These are phyloP conservation scores for Laguncularia racemosa DNA, from an alignment of 345 rosid genomes.

Conservation along the genomic window DNA sequence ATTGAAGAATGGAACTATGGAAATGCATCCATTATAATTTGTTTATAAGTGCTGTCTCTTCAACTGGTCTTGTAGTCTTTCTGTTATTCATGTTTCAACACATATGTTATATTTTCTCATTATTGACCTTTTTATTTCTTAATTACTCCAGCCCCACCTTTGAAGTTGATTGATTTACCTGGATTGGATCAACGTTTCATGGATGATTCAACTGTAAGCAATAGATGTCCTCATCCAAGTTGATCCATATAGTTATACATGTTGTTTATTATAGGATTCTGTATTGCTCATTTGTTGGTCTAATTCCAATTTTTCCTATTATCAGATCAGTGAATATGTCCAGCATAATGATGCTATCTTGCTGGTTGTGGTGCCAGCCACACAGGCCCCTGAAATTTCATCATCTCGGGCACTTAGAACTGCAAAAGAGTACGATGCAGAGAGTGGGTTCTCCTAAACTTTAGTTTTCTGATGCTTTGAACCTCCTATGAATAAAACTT, in stretches of 20 bases:
- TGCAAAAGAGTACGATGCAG: conserved; percentile 86
- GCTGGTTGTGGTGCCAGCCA: conserved; percentile 80
- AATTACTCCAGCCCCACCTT: conserved; percentile 66
- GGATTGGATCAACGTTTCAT: conserved; percentile 88
- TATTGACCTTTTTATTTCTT: neutral
- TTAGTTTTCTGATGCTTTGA: neutral
- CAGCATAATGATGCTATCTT: conserved; percentile 91
- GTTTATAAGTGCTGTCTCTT: too few relatives aligned
- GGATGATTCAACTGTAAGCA: conserved; percentile 83
- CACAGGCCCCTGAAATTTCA: conserved; percentile 84
- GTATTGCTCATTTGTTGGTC: neutral
- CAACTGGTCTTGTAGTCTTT: too few relatives aligned
- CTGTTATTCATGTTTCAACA: neutral
- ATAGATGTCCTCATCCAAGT: neutral
- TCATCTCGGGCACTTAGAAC: conserved; percentile 78
- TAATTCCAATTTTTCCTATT: conserved; percentile 1
- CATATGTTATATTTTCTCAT: neutral
- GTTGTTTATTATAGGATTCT: neutral
- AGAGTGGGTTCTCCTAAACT: conserved; percentile 42
- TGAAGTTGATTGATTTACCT: conserved; percentile 88
- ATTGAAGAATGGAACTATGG: too few relatives aligned
- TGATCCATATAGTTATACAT: neutral
- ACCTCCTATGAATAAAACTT: neutral
- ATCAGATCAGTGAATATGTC: conserved; percentile 65
- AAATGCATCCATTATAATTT: too few relatives aligned